Percentiles rank a stretch among this genome's conserved stretches.
These are phyloP conservation scores for Solanum medicagineum DNA, from an alignment of 257 asterid species.

Conservation along the genomic window DNA sequence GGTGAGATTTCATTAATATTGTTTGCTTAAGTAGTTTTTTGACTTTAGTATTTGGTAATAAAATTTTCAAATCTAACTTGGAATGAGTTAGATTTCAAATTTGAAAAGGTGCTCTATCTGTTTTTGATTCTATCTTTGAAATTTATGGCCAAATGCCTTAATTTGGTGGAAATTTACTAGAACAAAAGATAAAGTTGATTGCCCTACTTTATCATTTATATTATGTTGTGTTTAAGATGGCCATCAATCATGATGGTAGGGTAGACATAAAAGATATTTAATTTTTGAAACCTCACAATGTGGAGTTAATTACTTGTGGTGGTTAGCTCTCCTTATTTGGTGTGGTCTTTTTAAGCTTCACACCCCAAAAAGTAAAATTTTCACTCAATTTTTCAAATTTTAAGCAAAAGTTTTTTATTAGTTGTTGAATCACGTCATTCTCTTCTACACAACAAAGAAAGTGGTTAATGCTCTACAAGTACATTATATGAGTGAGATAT, in stretches of 20 bases:
- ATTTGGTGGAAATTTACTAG: neutral
- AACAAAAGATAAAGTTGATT: neutral
- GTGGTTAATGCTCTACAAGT: neutral
- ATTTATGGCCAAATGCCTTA: neutral
- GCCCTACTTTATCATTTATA: neutral
- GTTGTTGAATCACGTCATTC: neutral
- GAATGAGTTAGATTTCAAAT: too few species aligned
- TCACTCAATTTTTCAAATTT: neutral
- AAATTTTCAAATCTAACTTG: too few species aligned
- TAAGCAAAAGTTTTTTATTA: neutral
- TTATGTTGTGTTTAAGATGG: neutral
- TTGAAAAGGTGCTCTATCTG: too few species aligned
- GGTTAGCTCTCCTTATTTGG: neutral
- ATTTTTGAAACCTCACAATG: neutral
- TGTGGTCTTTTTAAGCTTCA: too few species aligned
- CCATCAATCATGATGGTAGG: neutral
- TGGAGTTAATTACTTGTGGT: neutral
- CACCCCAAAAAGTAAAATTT: too few species aligned
- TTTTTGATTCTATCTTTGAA: too few species aligned
- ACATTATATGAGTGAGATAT: neutral
- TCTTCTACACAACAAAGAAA: neutral
- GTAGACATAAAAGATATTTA: neutral
- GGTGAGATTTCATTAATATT: too few species aligned
- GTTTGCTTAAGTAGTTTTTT: too few species aligned
- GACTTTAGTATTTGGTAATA: too few species aligned